Percentiles rank a stretch among this genome's conserved stretches.
These are phyloP conservation scores for Cucumis melo DNA, from an alignment of 306 rosid genomes.

Conservation along the genomic window DNA sequence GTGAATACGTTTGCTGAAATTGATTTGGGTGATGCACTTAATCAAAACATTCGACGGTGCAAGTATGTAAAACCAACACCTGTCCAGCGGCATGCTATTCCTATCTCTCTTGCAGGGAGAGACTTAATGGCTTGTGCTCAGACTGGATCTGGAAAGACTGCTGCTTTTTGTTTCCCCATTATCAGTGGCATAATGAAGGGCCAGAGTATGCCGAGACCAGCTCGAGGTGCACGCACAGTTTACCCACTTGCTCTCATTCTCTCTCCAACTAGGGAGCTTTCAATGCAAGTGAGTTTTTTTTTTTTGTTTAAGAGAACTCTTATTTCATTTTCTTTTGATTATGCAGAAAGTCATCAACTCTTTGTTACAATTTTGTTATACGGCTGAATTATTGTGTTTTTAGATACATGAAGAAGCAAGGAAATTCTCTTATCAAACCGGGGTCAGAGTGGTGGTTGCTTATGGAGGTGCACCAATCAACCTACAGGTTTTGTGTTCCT, in stretches of 20 bases:
- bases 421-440: conserved; percentile 62
- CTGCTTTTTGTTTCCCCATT: conserved; percentile 86
- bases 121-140: conserved; percentile 94
- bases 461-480: conserved; percentile 86
- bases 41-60: conserved; percentile 59
- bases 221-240: conserved; percentile 62
- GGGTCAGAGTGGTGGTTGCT: conserved; percentile 90
- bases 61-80: conserved; percentile 83
- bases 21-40: conserved; percentile 75
- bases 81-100: conserved; percentile 77
- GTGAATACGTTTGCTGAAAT: conserved; percentile 83
- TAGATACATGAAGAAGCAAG: conserved; percentile 75
- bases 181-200: conserved; percentile 80
- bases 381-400: conserved; percentile 17
- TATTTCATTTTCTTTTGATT: not conserved
- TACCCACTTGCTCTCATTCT: conserved; percentile 82
- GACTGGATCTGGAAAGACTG: conserved; percentile 88
- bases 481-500: conserved; percentile 47
- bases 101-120: conserved; percentile 65
- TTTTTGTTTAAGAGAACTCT: not conserved
- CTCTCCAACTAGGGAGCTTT: conserved; percentile 87
- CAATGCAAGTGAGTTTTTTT: conserved; percentile 64
- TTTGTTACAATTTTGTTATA: not conserved
- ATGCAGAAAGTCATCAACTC: not conserved
- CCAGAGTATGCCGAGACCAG: conserved; percentile 48